Conservation (phyloP, 495 filamentous ascomycete species). For the Haplographium delicatum region DNA sequence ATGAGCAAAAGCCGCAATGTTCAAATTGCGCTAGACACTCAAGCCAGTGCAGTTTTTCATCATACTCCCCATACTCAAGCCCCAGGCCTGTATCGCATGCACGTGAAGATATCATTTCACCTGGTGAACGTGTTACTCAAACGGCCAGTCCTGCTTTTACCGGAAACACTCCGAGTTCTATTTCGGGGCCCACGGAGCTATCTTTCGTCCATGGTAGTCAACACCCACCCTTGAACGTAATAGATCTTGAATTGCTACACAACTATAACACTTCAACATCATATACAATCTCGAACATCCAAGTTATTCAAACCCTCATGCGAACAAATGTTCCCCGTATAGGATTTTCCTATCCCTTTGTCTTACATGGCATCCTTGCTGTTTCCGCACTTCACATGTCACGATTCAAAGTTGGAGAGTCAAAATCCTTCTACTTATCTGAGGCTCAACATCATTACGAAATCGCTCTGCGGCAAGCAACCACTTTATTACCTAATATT, state of each 20-base stretch:
- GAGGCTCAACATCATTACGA: slow-evolving; percentile 45
- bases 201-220: too few relatives aligned
- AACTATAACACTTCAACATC: background rate
- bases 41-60: slow-evolving; percentile 7
- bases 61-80: background rate
- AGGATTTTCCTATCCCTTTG: background rate
- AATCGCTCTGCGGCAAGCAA: slow-evolving; percentile 39
- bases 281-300: background rate
- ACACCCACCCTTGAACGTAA: background rate
- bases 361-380: background rate
- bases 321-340: background rate
- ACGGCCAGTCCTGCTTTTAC: slow-evolving; percentile 45
- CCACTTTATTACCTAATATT: slow-evolving; percentile 39
- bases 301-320: background rate
- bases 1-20: slow-evolving; percentile 1
- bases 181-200: background rate
- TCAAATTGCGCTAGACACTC: slow-evolving; percentile 5
- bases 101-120: slow-evolving; percentile 9
- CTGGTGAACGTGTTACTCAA: slow-evolving; percentile 36
- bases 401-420: slow-evolving; percentile 21
- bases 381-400: background rate
- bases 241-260: background rate
- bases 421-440: slow-evolving; percentile 37
- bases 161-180: background rate
- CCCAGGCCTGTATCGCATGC: background rate